Base-by-base conservation (phyloP, 257 asterid species). In the Haberlea rhodopensis region DNA sequence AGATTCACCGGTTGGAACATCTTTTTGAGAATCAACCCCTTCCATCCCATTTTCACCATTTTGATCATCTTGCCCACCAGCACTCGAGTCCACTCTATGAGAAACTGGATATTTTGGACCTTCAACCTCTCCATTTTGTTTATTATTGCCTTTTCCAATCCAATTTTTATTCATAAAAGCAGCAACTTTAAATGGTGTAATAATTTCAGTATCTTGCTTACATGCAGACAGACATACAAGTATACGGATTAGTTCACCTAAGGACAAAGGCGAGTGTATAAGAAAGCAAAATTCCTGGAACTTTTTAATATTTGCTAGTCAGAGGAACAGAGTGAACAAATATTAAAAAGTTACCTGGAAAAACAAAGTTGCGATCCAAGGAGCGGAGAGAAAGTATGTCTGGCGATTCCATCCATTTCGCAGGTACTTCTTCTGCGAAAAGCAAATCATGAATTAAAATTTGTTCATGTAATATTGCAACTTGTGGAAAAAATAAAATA, bases 181-280 rank as follows among this genome's bases (percentile, higher is more conserved):
- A 3, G 87, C 90, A 69, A 84, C 87, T 69, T 81, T 84, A 75
- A 84, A 81, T 31, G 89, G 89, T 34, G 87, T 84, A 48, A 84
- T 84, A 60, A 84, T 71, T 79, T 84, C 83, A 24, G 75, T 76
- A 55, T 84, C 87, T 75, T 78, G 85, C 70, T 81, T 81, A 72
- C 51, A 76, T 37, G 87, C 87, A 11, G 87, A 78, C 79, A 81
- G 72, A 69, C 82, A 81, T 63, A 77, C 81, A 24, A 81, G 66
- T 46, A 81, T 59, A 59, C 68, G 81, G 66, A 79, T 76, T 74
- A 79, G 85, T 69, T 84, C 90, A 55, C 90, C 90, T 84, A 55
- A 18, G 72, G n/a, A n/a, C n/a, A n/a, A n/a, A n/a, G 25, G 20
- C 34, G 67, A 60, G 67, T 4, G 37, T 55, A 18, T 27, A 28